Conservation (phyloP, 768 basidiomycete species). For the Lanmaoa pseudosensibilis region DNA sequence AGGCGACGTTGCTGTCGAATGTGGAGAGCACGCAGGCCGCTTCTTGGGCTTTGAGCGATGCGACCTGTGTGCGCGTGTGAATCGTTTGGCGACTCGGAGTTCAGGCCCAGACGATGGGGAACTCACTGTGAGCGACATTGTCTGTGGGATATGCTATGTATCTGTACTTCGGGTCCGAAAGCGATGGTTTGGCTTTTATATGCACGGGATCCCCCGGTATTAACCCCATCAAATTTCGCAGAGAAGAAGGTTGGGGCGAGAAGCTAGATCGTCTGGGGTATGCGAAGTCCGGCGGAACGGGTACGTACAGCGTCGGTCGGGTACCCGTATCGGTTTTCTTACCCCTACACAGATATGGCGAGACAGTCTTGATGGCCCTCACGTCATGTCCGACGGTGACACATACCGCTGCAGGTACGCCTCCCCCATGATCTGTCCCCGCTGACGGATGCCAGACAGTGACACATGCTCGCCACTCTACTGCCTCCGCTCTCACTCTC, state of each 20-base stretch:
- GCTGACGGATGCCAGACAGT: no score
- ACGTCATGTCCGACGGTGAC: no score
- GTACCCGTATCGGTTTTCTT: no score
- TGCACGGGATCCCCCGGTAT: not conserved
- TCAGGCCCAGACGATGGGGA: not conserved
- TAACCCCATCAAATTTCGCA: not conserved
- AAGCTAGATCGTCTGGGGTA: not conserved
- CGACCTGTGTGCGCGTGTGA: constrained; percentile 7
- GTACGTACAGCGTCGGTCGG: no score
- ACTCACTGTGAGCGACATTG: constrained; percentile 16
- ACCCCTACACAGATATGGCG: no score
- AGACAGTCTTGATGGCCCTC: no score
- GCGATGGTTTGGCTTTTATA: not conserved
- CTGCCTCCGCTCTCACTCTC: no score
- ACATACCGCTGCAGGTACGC: no score
- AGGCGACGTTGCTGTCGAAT: constrained; percentile 35
- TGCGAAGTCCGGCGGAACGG: not conserved
- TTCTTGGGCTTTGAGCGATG: constrained; percentile 26
- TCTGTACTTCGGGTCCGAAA: not conserved
- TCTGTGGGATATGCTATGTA: not conserved
- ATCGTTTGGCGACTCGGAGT: not conserved
- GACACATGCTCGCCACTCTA: no score
- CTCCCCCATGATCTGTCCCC: no score
- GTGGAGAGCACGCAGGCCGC: constrained; percentile 24
- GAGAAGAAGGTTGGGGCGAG: not conserved